Percentiles rank a stretch among this genome's conserved stretches.
Conservation (phyloP, 306 rosid species). For the Purshia tridentata region DNA sequence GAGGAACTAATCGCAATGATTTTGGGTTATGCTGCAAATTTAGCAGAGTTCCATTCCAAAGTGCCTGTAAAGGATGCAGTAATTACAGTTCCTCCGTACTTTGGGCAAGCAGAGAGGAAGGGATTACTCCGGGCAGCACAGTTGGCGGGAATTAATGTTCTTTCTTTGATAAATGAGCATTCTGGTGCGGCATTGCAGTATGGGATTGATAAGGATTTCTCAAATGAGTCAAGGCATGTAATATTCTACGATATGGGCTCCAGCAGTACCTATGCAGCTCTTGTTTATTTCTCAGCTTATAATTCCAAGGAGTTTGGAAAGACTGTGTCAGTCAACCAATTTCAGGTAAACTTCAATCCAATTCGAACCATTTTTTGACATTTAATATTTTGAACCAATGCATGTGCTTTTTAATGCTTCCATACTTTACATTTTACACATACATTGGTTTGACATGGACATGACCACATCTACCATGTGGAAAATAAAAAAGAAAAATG, state of each 20-base stretch:
- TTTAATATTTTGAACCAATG: background rate
- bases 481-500: background rate
- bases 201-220: constrained; percentile 93
- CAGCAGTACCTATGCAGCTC: constrained; percentile 84
- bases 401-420: background rate
- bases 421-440: background rate
- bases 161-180: constrained; percentile 82
- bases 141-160: constrained; percentile 78
- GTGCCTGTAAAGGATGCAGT: constrained; percentile 75
- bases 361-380: background rate
- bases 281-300: constrained; percentile 79
- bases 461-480: background rate
- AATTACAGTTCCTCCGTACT: constrained; percentile 86
- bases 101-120: constrained; percentile 88
- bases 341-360: constrained; percentile 56
- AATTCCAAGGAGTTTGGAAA: constrained; percentile 79
- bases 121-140: constrained; percentile 81
- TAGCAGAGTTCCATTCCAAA: constrained; percentile 91
- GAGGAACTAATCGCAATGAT: constrained; percentile 89
- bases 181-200: constrained; percentile 98
- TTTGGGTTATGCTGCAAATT: constrained; percentile 56
- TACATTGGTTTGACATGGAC: background rate
- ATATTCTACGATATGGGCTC: constrained; percentile 97
- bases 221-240: constrained; percentile 78
- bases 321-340: constrained; percentile 75